A percentile compares a stretch with the other conserved stretches of the same genome.
Evolutionary conservation across 2,329 filamentous ascomycete species (phyloP).

Genomic region (Lecanicillium sp.): DNA sequence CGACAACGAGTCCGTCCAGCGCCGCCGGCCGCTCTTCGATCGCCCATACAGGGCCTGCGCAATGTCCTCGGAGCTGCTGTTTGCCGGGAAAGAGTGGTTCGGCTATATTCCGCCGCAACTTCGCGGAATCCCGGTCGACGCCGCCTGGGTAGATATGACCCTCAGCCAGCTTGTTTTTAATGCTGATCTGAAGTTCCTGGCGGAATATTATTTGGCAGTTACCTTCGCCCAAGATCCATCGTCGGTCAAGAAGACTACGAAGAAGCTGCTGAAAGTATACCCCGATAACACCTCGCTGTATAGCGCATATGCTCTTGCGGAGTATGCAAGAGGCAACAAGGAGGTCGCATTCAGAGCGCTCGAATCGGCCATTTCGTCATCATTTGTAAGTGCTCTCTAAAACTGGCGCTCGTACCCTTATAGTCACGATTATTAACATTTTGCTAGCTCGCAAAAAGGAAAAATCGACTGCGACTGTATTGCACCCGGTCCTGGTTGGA

Average conservation of each 20-base stretch:
- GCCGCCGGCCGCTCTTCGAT: slow-evolving; percentile 7
- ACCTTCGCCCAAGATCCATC: slow-evolving; percentile 49
- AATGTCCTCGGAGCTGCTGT: not conserved
- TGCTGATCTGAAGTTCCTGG: slow-evolving; percentile 35
- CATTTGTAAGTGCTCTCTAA: slow-evolving; percentile 23
- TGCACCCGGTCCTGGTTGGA: slow-evolving; percentile 60
- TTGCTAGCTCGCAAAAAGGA: not conserved
- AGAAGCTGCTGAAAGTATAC: slow-evolving; percentile 66
- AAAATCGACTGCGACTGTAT: not conserved
- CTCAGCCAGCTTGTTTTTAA: slow-evolving; percentile 46
- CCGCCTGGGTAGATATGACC: not conserved
- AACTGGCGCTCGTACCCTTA: no score
- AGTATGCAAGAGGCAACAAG: slow-evolving; percentile 51
- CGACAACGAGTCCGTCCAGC: slow-evolving; percentile 2
- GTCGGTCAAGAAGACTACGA: slow-evolving; percentile 63
- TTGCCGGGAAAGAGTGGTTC: slow-evolving; percentile 4
- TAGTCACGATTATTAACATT: not conserved
- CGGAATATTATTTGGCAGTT: slow-evolving; percentile 65
- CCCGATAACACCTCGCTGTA: slow-evolving; percentile 63
- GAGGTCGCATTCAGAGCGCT: slow-evolving; percentile 60
- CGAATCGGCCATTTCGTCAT: slow-evolving; percentile 49
- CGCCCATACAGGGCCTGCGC: not conserved
- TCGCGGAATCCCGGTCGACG: not conserved
- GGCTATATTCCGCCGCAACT: not conserved
- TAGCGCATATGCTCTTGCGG: slow-evolving; percentile 71